Conservation (phyloP, 2,329 filamentous ascomycete genomes). For the Coniochaeta prunicola region DNA sequence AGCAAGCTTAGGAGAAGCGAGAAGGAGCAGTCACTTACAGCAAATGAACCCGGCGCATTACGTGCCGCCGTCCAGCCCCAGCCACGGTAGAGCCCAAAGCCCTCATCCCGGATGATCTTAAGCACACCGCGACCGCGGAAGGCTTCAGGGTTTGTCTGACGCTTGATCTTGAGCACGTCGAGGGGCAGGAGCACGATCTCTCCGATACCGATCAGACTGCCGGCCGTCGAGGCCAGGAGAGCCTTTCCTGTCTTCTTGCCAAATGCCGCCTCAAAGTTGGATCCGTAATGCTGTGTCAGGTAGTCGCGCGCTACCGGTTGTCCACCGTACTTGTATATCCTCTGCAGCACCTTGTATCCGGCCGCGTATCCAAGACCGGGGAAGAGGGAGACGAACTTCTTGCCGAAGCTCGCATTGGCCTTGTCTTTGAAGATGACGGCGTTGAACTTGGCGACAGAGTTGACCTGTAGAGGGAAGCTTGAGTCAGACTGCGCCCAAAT, state of each 20-base stretch:
- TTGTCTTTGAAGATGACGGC: slow-evolving; percentile 90
- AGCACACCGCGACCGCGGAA: slow-evolving; percentile 91
- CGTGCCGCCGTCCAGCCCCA: slow-evolving; percentile 97
- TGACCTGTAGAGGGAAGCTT: slow-evolving; percentile 34
- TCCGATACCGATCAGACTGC: slow-evolving; percentile 92
- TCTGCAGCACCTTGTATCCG: slow-evolving; percentile 94
- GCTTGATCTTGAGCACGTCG: slow-evolving; percentile 98
- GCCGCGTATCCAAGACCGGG: slow-evolving; percentile 95
- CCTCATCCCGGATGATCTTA: slow-evolving; percentile 86
- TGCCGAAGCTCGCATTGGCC: slow-evolving; percentile 59
- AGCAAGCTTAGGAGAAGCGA: too few species aligned
- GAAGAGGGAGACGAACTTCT: slow-evolving; percentile 93
- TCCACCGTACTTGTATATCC: slow-evolving; percentile 97
- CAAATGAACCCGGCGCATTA: slow-evolving; percentile 95
- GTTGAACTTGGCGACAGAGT: slow-evolving; percentile 62
- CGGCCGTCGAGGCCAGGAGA: slow-evolving; percentile 93
- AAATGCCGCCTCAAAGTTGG: slow-evolving; percentile 80
- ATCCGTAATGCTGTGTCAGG: slow-evolving; percentile 70
- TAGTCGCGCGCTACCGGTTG: slow-evolving; percentile 94
- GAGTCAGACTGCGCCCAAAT: not conserved
- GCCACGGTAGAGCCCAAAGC: slow-evolving; percentile 90
- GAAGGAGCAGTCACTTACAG: slow-evolving; percentile 50
- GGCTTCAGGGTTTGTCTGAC: slow-evolving; percentile 97
- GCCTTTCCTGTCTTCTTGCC: slow-evolving; percentile 97
- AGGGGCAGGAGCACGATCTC: slow-evolving; percentile 93